These are phyloP conservation scores for Raffaelea deltoideospora DNA, from an alignment of 2,329 filamentous ascomycete species.

Conservation along the genomic window DNA sequence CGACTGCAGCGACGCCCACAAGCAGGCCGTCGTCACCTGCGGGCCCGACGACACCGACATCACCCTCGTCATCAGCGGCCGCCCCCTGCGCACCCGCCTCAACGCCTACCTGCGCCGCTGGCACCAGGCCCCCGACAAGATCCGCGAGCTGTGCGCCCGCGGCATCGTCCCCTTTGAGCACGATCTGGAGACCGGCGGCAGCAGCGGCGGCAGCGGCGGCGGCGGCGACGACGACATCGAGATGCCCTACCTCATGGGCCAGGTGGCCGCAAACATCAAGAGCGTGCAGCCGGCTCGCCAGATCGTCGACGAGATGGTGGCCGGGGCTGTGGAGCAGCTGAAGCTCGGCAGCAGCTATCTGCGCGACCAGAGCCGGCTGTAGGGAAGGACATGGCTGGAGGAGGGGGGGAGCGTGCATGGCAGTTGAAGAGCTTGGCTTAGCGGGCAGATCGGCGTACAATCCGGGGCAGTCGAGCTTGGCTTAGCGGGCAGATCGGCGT, in stretches of 20 bases:
- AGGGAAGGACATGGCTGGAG: too few species aligned
- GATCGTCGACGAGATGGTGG: conserved; percentile 86
- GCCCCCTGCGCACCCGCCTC: conserved; percentile 63
- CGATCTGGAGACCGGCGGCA: conserved; percentile 52
- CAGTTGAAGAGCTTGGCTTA: too few species aligned
- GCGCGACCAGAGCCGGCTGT: not conserved
- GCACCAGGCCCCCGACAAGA: conserved; percentile 62
- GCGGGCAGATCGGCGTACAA: too few species aligned
- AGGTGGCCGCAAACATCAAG: conserved; percentile 66
- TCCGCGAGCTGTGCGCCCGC: conserved; percentile 57
- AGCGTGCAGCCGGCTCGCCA: conserved; percentile 66
- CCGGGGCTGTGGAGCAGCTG: conserved; percentile 55
- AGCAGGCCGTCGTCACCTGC: conserved; percentile 68
- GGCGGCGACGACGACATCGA: conserved; percentile 51
- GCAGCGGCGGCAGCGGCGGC: conserved; percentile 20
- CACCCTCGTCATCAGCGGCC: conserved; percentile 68
- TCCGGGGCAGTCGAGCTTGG: too few species aligned
- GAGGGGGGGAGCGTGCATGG: too few species aligned
- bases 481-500: too few species aligned
- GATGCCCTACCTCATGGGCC: conserved; percentile 81
- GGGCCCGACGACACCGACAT: conserved; percentile 65
- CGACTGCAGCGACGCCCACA: conserved; percentile 66
- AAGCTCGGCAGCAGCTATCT: conserved; percentile 28
- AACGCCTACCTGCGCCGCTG: conserved; percentile 76
- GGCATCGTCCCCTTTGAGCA: conserved; percentile 71